Evolutionary conservation across 2,329 filamentous ascomycete species (phyloP), one percentile per base, ranked within the genome.

Genomic region (Fusarium humuli): DNA sequence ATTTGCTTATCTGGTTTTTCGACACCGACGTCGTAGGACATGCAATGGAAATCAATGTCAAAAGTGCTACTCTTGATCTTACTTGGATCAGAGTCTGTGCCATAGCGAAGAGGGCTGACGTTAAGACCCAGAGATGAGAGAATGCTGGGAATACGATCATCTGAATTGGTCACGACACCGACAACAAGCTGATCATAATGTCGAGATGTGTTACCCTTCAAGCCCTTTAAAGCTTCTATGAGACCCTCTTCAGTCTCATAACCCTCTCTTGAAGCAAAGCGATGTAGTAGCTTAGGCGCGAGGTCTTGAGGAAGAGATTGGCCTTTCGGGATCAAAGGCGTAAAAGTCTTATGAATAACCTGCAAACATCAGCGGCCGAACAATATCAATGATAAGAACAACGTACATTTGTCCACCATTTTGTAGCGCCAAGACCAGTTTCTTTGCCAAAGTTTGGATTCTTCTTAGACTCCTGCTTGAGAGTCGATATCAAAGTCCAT

Each of bases 11-110:
- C 81, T 0, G 90, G 90, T 75, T 92, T 92, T 69, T 87, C 86
- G 25, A 79, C 75, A 0, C 88, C 89, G 7, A 87, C 85, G 70
- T 91, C 88, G 68, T 91, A 91, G 20, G 88, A 91, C 75, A 90
- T 83, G 42, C 71, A 73, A 1, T 73, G 71, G 3, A 73, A 73
- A 11, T 73, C 71, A 2, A 73, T 56, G 1, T 73, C 60, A 14
- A 63, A 59, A 0, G 14, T 44, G 4, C 25, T 5, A 1, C 8
- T 13, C 2, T 23, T 25, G 8, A 53, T 3, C 2, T 52, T 27
- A 1, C 1, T 27, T 0, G 25, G 10, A 3, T 63, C 48, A 1
- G 44, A 27, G 0, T 60, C 29, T 0, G 45, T 49, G 0, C 71
- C 71, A 1, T 61, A 73, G 7, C 71, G 49, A 7, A 73, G 23